Evolutionary conservation across 768 basidiomycete species (phyloP).

Genomic region (Russula brevipes): DNA sequence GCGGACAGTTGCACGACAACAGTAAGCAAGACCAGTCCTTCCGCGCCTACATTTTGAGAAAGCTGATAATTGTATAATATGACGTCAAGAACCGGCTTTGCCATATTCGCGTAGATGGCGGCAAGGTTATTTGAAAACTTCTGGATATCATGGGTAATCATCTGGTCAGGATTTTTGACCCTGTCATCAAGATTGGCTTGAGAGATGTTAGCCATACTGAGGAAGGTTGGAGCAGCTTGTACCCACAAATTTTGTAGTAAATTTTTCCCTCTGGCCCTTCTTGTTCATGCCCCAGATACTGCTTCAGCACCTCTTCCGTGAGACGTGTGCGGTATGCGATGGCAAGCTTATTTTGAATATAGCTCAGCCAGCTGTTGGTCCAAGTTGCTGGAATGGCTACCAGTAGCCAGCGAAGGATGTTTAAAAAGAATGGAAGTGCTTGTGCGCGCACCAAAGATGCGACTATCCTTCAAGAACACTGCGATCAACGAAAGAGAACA

Average conservation of each 20-base stretch:
- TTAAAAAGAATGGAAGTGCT: slow-evolving; percentile 69
- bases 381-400: slow-evolving; percentile 92
- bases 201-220: not conserved
- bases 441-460: slow-evolving; percentile 89
- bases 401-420: slow-evolving; percentile 85
- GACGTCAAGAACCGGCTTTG: slow-evolving; percentile 88
- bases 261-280: slow-evolving; percentile 70
- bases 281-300: slow-evolving; percentile 73
- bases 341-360: slow-evolving; percentile 88
- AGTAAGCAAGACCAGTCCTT: slow-evolving; percentile 79
- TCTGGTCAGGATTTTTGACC: slow-evolving; percentile 96
- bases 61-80: slow-evolving; percentile 96
- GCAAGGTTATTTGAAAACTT: slow-evolving; percentile 87
- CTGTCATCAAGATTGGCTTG: slow-evolving; percentile 90
- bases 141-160: slow-evolving; percentile 95
- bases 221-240: not conserved
- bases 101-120: slow-evolving; percentile 89
- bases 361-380: slow-evolving; percentile 90
- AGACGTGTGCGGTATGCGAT: slow-evolving; percentile 85
- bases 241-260: slow-evolving; percentile 87
- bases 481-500: slow-evolving; percentile 12
- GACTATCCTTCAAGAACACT: slow-evolving; percentile 61
- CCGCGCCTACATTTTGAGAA: slow-evolving; percentile 89
- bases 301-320: slow-evolving; percentile 73
- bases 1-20: slow-evolving; percentile 81